Base-by-base conservation (phyloP, 176 grass and related monocot genomes). In the Eremochloa ophiuroides region DNA sequence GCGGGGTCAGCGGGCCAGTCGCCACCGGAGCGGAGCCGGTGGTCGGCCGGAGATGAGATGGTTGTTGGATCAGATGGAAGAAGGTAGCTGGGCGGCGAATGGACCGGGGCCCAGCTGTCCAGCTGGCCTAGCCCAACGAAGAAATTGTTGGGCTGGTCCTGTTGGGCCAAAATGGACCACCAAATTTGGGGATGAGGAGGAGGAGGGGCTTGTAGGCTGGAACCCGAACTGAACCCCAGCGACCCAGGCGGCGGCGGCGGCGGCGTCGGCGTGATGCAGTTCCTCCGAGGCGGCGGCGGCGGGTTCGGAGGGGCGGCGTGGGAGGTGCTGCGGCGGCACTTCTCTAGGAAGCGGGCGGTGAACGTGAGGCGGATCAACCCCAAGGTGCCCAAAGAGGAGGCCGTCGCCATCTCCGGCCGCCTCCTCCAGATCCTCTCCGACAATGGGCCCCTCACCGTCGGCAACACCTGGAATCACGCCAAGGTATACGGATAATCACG, bases 341-440 rank as follows among this genome's bases (percentile, higher is more conserved):
- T 94, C 87, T 97, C 88, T 25, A 79, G 48, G 85, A 92, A 97
- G 83, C 78, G 83, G 27, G 67, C 76, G 51, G 84, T 74, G 83
- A 70, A 97, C 79, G 30, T 92, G 17, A 83, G 81, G 53, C 79
- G 85, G 80, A 92, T 97, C 91, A 97, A 87, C 48, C 94, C 92
- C 79, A 97, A 92, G 87, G 92, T 89, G 69, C 85, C 94, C 43
- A 92, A 84, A 84, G 89, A 94, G 70, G 94, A 94, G 77, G 92
- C 94, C 3, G 47, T 78, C 43, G 83, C 83, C 83, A 97, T 97
- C 85, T 94, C 92, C 67, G 77, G 85, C 30, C 77, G 88, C 43
- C 85, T 97, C 51, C 76, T 94, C 83, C 87, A 91, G 85, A 91
- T 97, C 76, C 50, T 97, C 80, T 66, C 91, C 41, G 92, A 92